A percentile compares a stretch with the other conserved stretches of the same genome.
These are phyloP conservation scores for Malassezia caprae DNA, from an alignment of 1,284 basidiomycete species.

Conservation along the genomic window DNA sequence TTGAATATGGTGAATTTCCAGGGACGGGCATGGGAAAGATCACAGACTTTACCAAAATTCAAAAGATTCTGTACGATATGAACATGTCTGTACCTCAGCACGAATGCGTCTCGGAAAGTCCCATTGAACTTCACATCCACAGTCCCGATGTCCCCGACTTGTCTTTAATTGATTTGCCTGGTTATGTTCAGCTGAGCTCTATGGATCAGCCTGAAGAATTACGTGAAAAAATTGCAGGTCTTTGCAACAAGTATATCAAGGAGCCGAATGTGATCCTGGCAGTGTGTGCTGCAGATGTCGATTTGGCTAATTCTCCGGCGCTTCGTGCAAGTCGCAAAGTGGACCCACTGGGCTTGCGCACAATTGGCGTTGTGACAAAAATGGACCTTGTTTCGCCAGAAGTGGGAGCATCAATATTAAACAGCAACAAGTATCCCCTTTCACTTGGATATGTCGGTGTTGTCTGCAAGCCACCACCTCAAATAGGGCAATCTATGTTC, in stretches of 20 bases:
- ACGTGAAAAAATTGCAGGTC: constrained; percentile 75
- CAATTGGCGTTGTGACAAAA: constrained; percentile 96
- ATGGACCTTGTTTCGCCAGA: constrained; percentile 90
- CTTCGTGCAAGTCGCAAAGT: constrained; percentile 82
- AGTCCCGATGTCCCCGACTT: constrained; percentile 91
- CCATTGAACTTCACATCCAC: constrained; percentile 92
- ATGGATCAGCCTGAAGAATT: constrained; percentile 91
- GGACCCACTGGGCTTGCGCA: constrained; percentile 84
- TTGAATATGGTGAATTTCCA: constrained; percentile 89
- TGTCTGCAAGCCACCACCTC: constrained; percentile 55
- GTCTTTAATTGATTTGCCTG: constrained; percentile 90
- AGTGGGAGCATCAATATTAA: constrained; percentile 68
- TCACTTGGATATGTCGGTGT: constrained; percentile 95
- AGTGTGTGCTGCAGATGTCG: constrained; percentile 94
- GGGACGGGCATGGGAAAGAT: constrained; percentile 76
- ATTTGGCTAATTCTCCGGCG: constrained; percentile 94
- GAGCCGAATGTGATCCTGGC: constrained; percentile 97
- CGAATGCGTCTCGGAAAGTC: constrained; percentile 83
- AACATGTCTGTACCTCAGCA: constrained; percentile 82
- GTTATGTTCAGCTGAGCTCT: constrained; percentile 88
- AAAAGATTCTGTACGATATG: constrained; percentile 83
- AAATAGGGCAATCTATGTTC: constrained; percentile 3
- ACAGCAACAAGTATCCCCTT: constrained; percentile 88
- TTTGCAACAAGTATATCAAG: constrained; percentile 93
- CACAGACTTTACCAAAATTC: constrained; percentile 77